These are phyloP conservation scores for Halteria grandinella DNA, from an alignment of 73 alveolate species.

Conservation along the genomic window DNA sequence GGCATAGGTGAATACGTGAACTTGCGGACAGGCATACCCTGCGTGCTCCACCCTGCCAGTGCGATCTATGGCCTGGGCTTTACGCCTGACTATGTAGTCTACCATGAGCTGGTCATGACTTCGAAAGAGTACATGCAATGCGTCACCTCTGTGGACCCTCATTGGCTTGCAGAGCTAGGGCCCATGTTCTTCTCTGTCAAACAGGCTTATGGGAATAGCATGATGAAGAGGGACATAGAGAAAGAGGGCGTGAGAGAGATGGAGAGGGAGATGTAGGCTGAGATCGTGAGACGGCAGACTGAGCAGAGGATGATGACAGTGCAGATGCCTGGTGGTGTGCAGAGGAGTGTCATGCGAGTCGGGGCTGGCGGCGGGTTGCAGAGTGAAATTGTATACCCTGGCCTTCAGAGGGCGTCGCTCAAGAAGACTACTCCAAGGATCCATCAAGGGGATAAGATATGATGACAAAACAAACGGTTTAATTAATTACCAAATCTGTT, in stretches of 20 bases:
- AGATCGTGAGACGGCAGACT: conserved; percentile 48
- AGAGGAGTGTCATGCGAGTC: not conserved
- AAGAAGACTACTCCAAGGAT: conserved; percentile 28
- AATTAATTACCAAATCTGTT: not conserved
- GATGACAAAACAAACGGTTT: not conserved
- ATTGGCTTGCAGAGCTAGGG: conserved; percentile 99
- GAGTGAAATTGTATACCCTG: conserved; percentile 14
- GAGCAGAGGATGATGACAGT: not conserved
- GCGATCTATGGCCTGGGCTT: conserved; percentile 99
- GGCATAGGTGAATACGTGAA: conserved; percentile 99
- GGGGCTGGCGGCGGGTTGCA: conserved; percentile 9
- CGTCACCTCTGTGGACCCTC: conserved; percentile 99
- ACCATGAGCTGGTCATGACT: conserved; percentile 99
- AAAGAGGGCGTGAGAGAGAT: conserved; percentile 50
- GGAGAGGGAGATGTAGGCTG: conserved; percentile 70
- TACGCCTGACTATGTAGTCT: conserved; percentile 99
- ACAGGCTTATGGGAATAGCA: conserved; percentile 74
- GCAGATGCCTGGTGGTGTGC: not conserved
- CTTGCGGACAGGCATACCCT: conserved; percentile 99
- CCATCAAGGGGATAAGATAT: not conserved
- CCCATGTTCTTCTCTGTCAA: conserved; percentile 98
- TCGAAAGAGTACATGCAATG: conserved; percentile 99
- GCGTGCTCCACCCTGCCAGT: conserved; percentile 99
- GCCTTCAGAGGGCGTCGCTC: not conserved
- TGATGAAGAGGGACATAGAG: conserved; percentile 55